Evolutionary conservation across 495 filamentous ascomycete genomes (phyloP), one percentile per base, ranked within the genome.

Genomic region (Wilcoxina mikolae): DNA sequence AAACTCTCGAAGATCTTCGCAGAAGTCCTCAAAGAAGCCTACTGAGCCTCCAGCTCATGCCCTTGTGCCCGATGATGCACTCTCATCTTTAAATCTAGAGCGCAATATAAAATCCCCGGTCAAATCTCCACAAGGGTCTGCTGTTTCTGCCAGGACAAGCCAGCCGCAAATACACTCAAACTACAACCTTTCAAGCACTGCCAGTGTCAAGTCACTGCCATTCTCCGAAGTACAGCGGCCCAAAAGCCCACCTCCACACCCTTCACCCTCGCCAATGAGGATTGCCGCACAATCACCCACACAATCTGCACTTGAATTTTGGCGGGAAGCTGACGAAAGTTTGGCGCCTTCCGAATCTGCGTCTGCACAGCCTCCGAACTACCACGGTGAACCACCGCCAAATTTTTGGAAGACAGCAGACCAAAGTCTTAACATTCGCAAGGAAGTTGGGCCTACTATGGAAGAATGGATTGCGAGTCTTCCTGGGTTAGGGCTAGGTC

Each of bases 381-480:
- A 29, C 33, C 44, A 22, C 51, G 55, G 44, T 2, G 45, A 65
- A n/a, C 58, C 56, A 23, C 58, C 60, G n/a, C 62, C 60, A 23
- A 46, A 55, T 43, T 60, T 65, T n/a, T 59, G 54, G 62, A 55
- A 53, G 41, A 51, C 51, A 17, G 58, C 56, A 3, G 59, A 65
- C 33, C 51, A 18, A n/a, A 49, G 51, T 27, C 28, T 61, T 23
- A 28, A 46, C 18, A 39, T 54, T 3, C 50, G 27, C 7, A 58
- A 64, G 53, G n/a, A 24, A 10, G 17, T 17, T 10, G 53, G 56
- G 18, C 53, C 58, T 0, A 60, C 58, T 26, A 46, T 65, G 35
- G 62, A 65, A 42, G 62, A 62, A 50, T 59, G 53, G 62, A 56
- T 62, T 26, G 58, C 59, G 20, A 53, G 18, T 17, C 31, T 62